Evolutionary conservation across 495 filamentous ascomycete species (phyloP).

Genomic region (Lasiosphaeris hirsuta): DNA sequence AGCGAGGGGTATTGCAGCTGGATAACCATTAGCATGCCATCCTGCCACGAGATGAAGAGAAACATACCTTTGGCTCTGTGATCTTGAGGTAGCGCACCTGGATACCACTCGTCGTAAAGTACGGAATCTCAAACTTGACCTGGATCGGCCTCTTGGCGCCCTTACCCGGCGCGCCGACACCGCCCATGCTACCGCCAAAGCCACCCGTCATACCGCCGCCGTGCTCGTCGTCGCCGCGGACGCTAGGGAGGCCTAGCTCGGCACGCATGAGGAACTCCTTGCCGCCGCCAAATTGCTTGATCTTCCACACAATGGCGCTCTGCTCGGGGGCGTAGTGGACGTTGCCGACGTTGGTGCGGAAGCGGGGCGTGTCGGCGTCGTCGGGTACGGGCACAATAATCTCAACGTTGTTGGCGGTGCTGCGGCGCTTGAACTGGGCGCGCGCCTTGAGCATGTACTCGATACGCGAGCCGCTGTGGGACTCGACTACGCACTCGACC

Average conservation of each 20-base stretch:
- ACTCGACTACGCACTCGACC: conserved; percentile 97
- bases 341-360: conserved; percentile 93
- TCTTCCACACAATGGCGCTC: conserved; percentile 98
- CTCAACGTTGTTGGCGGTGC: conserved; percentile 98
- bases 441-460: conserved; percentile 99
- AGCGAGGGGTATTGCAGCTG: conserved; percentile 97
- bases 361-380: conserved; percentile 93
- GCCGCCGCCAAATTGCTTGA: conserved; percentile 97
- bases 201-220: conserved; percentile 96
- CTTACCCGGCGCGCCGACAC: conserved; percentile 64
- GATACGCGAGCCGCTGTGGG: conserved; percentile 87
- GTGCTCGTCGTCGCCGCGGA: conserved; percentile 93
- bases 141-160: conserved; percentile 89
- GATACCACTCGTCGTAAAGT: conserved; percentile 98
- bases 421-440: conserved; percentile 96
- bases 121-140: conserved; percentile 99
- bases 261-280: conserved; percentile 99
- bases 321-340: conserved; percentile 99
- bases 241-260: conserved; percentile 91
- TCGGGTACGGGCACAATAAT: conserved; percentile 97
- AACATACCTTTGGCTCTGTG: conserved; percentile 93
- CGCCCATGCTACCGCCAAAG: conserved; percentile 94
- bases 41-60: background rate
- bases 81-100: conserved; percentile 99
- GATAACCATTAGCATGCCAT: conserved; percentile 20